These are phyloP conservation scores for Circinella minor DNA, from an alignment of 371 early-diverging fungal species.

Conservation along the genomic window DNA sequence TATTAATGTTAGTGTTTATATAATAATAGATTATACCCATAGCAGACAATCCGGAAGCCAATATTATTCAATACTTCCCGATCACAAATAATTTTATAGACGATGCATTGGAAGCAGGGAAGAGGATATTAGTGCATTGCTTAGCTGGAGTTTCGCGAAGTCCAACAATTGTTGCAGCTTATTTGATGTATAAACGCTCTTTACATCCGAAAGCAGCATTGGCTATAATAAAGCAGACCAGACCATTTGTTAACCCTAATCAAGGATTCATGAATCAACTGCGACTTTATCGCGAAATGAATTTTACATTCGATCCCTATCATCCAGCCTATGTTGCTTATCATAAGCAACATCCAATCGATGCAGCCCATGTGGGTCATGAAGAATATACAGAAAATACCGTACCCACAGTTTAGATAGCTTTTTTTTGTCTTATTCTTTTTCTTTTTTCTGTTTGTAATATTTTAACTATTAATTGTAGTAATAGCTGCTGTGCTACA, in stretches of 20 bases:
- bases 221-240: conserved; percentile 46
- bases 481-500: too few species aligned
- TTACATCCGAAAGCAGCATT: conserved; percentile 61
- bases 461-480: too few species aligned
- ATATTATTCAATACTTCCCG: conserved; percentile 73
- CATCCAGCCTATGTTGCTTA: conserved; percentile 70
- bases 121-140: conserved; percentile 67
- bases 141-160: conserved; percentile 55
- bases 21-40: conserved; percentile 48
- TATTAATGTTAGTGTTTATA: background rate
- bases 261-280: conserved; percentile 75
- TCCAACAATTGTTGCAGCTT: conserved; percentile 58
- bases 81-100: conserved; percentile 66
- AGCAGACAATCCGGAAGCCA: conserved; percentile 70
- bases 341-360: conserved; percentile 43
- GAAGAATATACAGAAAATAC: conserved; percentile 20
- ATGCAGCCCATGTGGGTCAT: conserved; percentile 45
- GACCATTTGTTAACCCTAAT: conserved; percentile 74
- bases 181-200: conserved; percentile 66
- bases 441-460: background rate
- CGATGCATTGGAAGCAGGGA: conserved; percentile 43
- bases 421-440: background rate
- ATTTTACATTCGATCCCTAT: conserved; percentile 54
- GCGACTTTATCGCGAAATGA: conserved; percentile 66
- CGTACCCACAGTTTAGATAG: background rate